phyloP scores from a whole-genome alignment of 805 yeast genomes.

The Kodamaea kaohsiungensis region DNA sequence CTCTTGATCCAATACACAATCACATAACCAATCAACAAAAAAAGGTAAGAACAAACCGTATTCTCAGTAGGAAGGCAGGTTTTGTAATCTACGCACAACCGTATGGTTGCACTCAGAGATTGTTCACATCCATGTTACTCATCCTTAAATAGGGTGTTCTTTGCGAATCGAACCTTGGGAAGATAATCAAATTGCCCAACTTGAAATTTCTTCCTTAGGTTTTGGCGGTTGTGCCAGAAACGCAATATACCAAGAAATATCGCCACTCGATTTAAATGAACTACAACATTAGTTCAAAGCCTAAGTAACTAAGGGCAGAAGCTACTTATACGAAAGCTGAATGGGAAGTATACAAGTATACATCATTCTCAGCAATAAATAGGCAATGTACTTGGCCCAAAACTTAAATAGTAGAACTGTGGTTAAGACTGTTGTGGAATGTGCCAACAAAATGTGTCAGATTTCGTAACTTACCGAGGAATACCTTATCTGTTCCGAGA shows the following conservation, averaged over 20 bases:
- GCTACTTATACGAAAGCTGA: too few relatives aligned
- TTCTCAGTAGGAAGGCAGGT: conserved; percentile 54
- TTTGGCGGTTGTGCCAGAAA: conserved; percentile 20
- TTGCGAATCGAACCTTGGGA: conserved; percentile 25
- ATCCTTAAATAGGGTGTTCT: conserved; percentile 31
- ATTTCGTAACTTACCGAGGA: too few relatives aligned
- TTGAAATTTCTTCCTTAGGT: conserved; percentile 3
- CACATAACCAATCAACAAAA: neutral
- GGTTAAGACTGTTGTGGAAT: too few relatives aligned
- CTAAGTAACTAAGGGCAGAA: too few relatives aligned
- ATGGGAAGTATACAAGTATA: too few relatives aligned
- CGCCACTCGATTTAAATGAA: too few relatives aligned
- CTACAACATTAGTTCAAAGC: too few relatives aligned
- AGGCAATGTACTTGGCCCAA: too few relatives aligned
- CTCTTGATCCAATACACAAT: neutral
- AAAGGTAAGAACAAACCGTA: conserved; percentile 16
- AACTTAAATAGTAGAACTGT: too few relatives aligned
- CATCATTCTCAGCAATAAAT: too few relatives aligned
- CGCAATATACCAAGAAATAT: conserved; percentile 8
- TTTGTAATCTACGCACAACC: conserved; percentile 44
- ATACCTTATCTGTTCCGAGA: too few relatives aligned
- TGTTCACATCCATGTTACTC: conserved; percentile 52
- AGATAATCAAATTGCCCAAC: conserved; percentile 6
- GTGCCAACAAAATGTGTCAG: too few relatives aligned
- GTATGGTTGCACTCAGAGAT: conserved; percentile 48